These are phyloP conservation scores for Leccinum rimulosum DNA, from an alignment of 768 basidiomycete species.

Conservation along the genomic window DNA sequence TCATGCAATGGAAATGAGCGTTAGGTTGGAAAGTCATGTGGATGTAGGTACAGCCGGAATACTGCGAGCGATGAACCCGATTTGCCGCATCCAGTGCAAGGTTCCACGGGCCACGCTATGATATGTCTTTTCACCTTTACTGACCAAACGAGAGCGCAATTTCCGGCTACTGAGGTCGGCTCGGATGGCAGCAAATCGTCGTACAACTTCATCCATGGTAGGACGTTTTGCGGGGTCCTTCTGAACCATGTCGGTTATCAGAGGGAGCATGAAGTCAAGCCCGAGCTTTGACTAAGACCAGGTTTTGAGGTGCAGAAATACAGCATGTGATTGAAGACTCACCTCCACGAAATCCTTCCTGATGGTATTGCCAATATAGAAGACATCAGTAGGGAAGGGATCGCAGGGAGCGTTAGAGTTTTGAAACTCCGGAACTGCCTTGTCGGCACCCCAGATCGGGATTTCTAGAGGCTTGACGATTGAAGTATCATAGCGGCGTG, in stretches of 20 bases:
- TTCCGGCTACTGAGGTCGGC: slow-evolving; percentile 20
- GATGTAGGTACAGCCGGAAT: slow-evolving; percentile 20
- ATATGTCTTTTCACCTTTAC: background rate
- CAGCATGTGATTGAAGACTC: fast-evolving
- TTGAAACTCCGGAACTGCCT: background rate
- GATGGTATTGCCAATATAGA: background rate
- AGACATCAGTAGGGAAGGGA: background rate
- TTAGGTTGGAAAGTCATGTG: background rate
- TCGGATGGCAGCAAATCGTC: background rate
- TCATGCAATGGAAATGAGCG: background rate
- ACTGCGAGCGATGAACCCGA: slow-evolving; percentile 14
- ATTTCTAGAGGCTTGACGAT: background rate
- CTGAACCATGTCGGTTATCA: slow-evolving; percentile 39
- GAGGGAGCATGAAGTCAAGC: slow-evolving; percentile 33
- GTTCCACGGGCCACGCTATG: slow-evolving; percentile 3
- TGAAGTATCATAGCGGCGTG: background rate
- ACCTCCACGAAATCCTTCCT: background rate
- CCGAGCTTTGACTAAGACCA: background rate
- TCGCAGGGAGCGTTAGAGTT: background rate
- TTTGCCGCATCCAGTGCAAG: slow-evolving; percentile 26
- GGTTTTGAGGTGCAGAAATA: background rate
- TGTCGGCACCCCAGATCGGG: background rate
- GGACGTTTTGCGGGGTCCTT: slow-evolving; percentile 37
- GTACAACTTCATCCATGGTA: slow-evolving; percentile 33
- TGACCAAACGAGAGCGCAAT: slow-evolving; percentile 29